Conservation (phyloP, 2,329 filamentous ascomycete genomes). For the Aspergillus transmontanensis region DNA sequence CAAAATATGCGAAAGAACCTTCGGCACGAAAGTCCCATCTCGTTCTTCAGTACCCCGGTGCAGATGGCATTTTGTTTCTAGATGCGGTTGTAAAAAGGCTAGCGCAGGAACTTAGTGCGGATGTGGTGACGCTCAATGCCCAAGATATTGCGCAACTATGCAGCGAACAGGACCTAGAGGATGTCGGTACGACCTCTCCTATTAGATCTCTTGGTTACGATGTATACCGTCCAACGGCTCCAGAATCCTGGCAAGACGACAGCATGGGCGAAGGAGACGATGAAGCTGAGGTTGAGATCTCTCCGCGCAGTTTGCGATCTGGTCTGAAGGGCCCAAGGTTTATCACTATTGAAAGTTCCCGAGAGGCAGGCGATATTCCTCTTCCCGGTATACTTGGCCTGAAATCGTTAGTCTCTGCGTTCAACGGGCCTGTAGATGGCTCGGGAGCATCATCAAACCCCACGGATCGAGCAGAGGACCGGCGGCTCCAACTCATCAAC, state of each 20-base stretch:
- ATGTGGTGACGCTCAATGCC: conserved; percentile 47
- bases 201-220: conserved; percentile 57
- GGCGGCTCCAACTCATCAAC: conserved; percentile 38
- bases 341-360: conserved; percentile 37
- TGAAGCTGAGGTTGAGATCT: conserved; percentile 27
- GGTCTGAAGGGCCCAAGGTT: conserved; percentile 30
- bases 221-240: conserved; percentile 47
- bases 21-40: conserved; percentile 58
- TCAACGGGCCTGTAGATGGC: conserved; percentile 31
- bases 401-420: conserved; percentile 36
- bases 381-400: conserved; percentile 35
- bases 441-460: conserved; percentile 19
- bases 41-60: conserved; percentile 61
- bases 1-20: conserved; percentile 48
- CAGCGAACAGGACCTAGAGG: conserved; percentile 44
- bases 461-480: conserved; percentile 30
- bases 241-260: conserved; percentile 41
- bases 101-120: conserved; percentile 57
- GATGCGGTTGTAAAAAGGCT: conserved; percentile 65
- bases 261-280: conserved; percentile 50
- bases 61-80: conserved; percentile 57
- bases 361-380: conserved; percentile 34
- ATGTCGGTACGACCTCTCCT: conserved; percentile 34
- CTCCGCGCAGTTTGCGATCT: conserved; percentile 23
- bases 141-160: conserved; percentile 50